Evolutionary conservation across 805 yeast genomes (phyloP), one percentile per base, ranked within the genome.

Genomic region (Komagataella pseudopastoris): DNA sequence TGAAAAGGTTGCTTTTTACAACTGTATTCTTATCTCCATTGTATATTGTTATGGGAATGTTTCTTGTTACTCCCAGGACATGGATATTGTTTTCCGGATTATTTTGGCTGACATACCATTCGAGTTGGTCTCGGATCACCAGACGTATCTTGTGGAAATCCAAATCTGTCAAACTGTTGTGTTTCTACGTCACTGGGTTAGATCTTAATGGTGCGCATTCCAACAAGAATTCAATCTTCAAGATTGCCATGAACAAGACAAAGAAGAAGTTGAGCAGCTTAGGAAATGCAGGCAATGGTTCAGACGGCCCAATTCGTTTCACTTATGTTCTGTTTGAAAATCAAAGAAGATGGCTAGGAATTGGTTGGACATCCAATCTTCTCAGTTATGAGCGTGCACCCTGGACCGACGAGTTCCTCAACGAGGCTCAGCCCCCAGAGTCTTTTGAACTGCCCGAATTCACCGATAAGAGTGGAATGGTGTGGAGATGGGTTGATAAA

Each of bases 311-410:
- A 1, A 89, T 88, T 30, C 69, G 90, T 52, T 93, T 90, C 66
- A 90, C 97, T 4, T 91, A 88, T 66, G 97, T 88, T 1, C 72
- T 93, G 8, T 90, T 83, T 65, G 99, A 91, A 64, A 91, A 91
- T 64, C 98, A 91, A 70, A 80, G 99, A 62, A 81, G 95, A 60
- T 91, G 99, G 99, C 73, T 91, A 45, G 98, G 97, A 12, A 87
- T 91, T 59, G 99, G 99, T 10, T 91, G 99, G 99, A 91, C 98
- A 0, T 74, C 95, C 14, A 89, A 89, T 61, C 73, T 93, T 63
- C 74, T 93, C 55, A 83, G 95, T 49, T 91, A 91, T 63, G 99
- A 91, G 68, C 77, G 99, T 62, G 83, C 96, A 0, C 84, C 98
- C 3, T 91, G 98, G 97, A 90, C 98, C 0, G 99, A 91, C 63